phyloP scores from a whole-genome alignment of 441 rosid species.

The Populus trichocarpa region DNA sequence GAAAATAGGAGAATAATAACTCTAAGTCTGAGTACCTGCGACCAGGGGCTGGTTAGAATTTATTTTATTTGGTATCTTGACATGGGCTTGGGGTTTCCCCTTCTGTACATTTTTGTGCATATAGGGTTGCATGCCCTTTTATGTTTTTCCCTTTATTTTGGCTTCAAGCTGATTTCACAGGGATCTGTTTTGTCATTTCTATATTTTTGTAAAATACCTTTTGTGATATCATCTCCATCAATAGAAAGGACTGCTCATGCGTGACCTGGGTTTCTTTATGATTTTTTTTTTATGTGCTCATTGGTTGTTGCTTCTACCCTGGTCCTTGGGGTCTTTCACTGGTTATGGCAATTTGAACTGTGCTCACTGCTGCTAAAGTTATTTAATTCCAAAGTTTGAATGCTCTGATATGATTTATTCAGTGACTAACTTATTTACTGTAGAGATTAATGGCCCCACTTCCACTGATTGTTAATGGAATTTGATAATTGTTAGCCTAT shows the following conservation, averaged over 20 bases:
- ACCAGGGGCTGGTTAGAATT: no score
- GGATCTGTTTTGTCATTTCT: background rate
- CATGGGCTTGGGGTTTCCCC: no score
- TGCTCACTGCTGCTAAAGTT: background rate
- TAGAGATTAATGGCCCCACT: background rate
- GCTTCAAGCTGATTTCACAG: background rate
- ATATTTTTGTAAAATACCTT: background rate
- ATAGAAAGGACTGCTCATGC: no score
- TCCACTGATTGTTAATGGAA: background rate
- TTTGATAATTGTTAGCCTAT: background rate
- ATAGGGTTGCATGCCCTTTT: conserved; percentile 1
- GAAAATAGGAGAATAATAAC: no score
- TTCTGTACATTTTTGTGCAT: background rate
- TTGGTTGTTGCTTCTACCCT: background rate
- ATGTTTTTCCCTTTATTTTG: background rate
- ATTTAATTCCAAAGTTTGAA: background rate
- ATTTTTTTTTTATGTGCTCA: background rate
- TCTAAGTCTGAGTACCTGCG: no score
- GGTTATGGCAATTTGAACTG: background rate
- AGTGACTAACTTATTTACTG: background rate
- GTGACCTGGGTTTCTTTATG: background rate
- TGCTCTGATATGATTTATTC: background rate
- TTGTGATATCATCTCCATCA: no score
- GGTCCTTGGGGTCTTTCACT: background rate
- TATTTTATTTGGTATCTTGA: background rate